phyloP scores from a whole-genome alignment of 106 monocot genomes.

The Dendrobium nobile region DNA sequence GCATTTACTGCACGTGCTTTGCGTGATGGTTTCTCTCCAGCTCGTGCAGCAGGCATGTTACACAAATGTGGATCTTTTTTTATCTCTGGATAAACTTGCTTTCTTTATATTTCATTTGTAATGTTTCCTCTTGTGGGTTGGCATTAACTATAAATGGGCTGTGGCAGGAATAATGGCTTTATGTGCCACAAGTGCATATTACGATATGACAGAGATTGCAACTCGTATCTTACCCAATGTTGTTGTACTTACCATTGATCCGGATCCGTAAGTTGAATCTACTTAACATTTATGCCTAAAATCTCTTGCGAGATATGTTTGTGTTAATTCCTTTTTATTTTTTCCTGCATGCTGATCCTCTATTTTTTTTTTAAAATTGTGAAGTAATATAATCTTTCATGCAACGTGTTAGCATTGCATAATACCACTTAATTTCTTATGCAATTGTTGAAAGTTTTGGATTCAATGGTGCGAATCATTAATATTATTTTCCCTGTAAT shows the following conservation, averaged over 20 bases:
- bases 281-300: neutral
- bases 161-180: constrained; percentile 93
- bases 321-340: neutral
- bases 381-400: neutral
- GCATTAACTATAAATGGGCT: constrained; percentile 8
- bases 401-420: neutral
- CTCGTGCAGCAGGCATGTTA: constrained; percentile 81
- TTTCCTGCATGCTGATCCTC: neutral
- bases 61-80: neutral
- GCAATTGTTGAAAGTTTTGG: neutral
- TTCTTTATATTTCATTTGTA: neutral
- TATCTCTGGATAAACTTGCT: neutral
- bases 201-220: constrained; percentile 95
- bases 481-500: neutral
- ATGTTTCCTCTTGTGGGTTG: neutral
- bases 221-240: constrained; percentile 87
- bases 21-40: constrained; percentile 89
- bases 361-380: neutral
- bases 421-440: neutral
- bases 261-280: constrained; percentile 58
- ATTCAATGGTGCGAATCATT: neutral
- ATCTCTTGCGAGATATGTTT: neutral
- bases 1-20: constrained; percentile 96
- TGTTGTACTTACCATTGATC: constrained; percentile 90
- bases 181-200: constrained; percentile 88